phyloP scores from a whole-genome alignment of 805 yeast genomes.

The Ascoidea rubescens region DNA sequence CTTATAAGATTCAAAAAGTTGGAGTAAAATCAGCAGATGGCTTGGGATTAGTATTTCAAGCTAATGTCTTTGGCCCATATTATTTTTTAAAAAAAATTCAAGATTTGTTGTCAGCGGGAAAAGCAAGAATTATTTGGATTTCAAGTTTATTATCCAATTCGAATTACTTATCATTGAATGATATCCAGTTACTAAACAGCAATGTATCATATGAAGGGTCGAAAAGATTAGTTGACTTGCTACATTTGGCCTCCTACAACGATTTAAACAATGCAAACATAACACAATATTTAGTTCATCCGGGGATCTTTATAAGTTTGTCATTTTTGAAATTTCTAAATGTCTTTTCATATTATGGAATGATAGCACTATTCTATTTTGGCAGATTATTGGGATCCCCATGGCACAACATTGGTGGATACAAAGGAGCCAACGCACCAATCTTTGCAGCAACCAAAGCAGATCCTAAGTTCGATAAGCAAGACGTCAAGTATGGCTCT shows the following conservation, averaged over 20 bases:
- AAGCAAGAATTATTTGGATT: conserved; percentile 70
- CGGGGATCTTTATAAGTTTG: conserved; percentile 83
- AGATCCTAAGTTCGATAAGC: conserved; percentile 30
- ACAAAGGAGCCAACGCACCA: conserved; percentile 82
- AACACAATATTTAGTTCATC: conserved; percentile 71
- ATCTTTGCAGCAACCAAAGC: conserved; percentile 47
- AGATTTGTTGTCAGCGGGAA: conserved; percentile 32
- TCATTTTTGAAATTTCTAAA: conserved; percentile 69
- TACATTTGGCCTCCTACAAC: conserved; percentile 61
- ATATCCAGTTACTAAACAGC: conserved; percentile 53
- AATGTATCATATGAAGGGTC: conserved; percentile 82
- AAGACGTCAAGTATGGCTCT: conserved; percentile 56
- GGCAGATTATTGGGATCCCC: conserved; percentile 76
- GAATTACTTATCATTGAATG: conserved; percentile 56
- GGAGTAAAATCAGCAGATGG: conserved; percentile 72
- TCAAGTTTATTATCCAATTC: conserved; percentile 75
- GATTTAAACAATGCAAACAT: conserved; percentile 38
- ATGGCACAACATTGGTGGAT: conserved; percentile 82
- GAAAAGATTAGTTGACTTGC: conserved; percentile 70
- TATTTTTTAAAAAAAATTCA: conserved; percentile 58
- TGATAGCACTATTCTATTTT: conserved; percentile 70
- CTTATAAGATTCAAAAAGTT: conserved; percentile 66
- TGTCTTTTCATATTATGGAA: conserved; percentile 68
- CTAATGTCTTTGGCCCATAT: conserved; percentile 94
- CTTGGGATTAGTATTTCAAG: conserved; percentile 81